A percentile compares a stretch with the other conserved stretches of the same genome.
Conservation (phyloP, 2,329 filamentous ascomycete genomes). For the Colletotrichum cordylinicola region DNA sequence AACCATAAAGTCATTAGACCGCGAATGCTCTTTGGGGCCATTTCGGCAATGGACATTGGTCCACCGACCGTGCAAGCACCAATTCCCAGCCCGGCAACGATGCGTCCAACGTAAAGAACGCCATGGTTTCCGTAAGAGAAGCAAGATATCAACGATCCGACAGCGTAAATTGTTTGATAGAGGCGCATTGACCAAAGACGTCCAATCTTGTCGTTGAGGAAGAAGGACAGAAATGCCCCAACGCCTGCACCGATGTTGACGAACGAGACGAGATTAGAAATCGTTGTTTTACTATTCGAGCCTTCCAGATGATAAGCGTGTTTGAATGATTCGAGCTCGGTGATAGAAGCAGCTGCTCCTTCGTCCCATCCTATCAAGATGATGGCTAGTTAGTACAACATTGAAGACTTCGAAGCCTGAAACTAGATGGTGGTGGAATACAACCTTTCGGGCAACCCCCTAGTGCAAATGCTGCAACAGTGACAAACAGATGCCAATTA, state of each 20-base stretch:
- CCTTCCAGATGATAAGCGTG: slow-evolving; percentile 33
- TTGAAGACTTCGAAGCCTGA: no score
- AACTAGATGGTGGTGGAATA: not conserved
- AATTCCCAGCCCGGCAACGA: slow-evolving; percentile 42
- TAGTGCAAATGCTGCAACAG: slow-evolving; percentile 22
- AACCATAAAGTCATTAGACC: slow-evolving; percentile 39
- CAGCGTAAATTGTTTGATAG: slow-evolving; percentile 27
- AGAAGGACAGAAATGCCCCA: slow-evolving; percentile 35
- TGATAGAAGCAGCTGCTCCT: slow-evolving; percentile 38
- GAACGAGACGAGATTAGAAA: slow-evolving; percentile 32
- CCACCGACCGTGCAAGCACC: slow-evolving; percentile 39
- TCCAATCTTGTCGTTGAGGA: slow-evolving; percentile 46
- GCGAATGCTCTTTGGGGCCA: slow-evolving; percentile 36
- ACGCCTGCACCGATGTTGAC: slow-evolving; percentile 30
- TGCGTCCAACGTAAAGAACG: slow-evolving; percentile 37
- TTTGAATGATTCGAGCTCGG: slow-evolving; percentile 35
- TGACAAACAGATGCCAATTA: slow-evolving; percentile 19
- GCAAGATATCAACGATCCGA: slow-evolving; percentile 38
- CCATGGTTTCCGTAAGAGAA: slow-evolving; percentile 30
- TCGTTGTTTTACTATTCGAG: slow-evolving; percentile 2
- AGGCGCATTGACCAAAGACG: slow-evolving; percentile 17
- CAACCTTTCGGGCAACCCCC: slow-evolving; percentile 15
- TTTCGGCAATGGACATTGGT: slow-evolving; percentile 36
- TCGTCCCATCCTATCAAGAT: slow-evolving; percentile 36
- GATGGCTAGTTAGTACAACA: not conserved